Evolutionary conservation across 805 yeast species (phyloP), one percentile per base, ranked within the genome.

Genomic region (Wickerhamomyces xylosicus): DNA sequence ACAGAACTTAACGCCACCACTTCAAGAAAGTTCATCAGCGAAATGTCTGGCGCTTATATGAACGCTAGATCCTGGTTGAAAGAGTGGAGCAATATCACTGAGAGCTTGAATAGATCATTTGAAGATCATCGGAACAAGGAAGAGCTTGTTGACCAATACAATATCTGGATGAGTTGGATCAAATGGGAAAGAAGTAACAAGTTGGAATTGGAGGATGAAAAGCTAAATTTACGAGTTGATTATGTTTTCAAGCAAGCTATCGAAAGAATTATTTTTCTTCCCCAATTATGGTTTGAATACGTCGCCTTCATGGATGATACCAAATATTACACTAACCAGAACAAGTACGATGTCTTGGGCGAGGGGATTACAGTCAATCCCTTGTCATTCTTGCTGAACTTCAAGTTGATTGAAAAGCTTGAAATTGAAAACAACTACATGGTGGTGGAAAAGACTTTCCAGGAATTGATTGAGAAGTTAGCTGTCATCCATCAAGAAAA

Each of bases 21-120:
- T 3, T 92, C 96, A 3, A 76, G 95, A 51, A 85, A 85, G 57
- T 77, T 81, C 53, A 79, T 89, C 38, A 78, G 84, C 34, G 97
- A 89, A 49, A 70, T 77, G 43, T 82, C 94, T 11, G 77, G 84
- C 3, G 81, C 77, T 13, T 92, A 87, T 55, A 85, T 90, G 95
- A 77, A 72, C 47, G 89, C 95, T 2, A 70, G 96, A 45, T 72
- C 92, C 0, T 68, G 83, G 62, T 74, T 75, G 44, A 77, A 74
- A 33, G 95, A 85, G 53, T 74, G 86, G 71, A 64, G 68, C 11
- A 72, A 74, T 44, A 46, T 80, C 3, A 74, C 85, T 0, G 61
- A 63, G 29, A 72, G 69, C 17, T 52, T 84, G 9, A 42, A 43
- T 31, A 63, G 63, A 39, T 59, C 77, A 42, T 33, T 40, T 14